phyloP scores from a whole-genome alignment of 768 basidiomycete genomes.

The Pleurotus giganteus region DNA sequence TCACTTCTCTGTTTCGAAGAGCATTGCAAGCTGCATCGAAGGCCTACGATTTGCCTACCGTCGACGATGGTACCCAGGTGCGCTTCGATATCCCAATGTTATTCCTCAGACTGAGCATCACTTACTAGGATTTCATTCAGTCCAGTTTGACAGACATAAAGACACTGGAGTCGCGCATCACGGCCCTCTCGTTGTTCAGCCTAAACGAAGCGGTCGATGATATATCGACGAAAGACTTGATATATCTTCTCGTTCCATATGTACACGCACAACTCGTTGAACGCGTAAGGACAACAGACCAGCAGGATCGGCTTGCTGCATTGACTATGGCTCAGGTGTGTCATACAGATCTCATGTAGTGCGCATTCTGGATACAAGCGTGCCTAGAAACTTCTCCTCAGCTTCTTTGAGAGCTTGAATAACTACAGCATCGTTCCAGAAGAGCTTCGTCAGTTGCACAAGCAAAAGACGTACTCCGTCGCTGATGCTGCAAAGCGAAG shows the following conservation, averaged over 20 bases:
- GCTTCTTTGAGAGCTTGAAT: slow-evolving; percentile 51
- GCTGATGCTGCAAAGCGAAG: slow-evolving; percentile 68
- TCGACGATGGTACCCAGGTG: slow-evolving; percentile 45
- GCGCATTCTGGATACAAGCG: neutral
- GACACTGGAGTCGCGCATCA: slow-evolving; percentile 49
- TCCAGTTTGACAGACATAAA: slow-evolving; percentile 56
- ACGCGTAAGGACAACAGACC: slow-evolving; percentile 53
- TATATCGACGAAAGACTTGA: slow-evolving; percentile 71
- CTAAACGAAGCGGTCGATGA: slow-evolving; percentile 83
- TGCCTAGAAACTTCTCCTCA: slow-evolving; percentile 44
- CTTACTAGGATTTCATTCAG: slow-evolving; percentile 53
- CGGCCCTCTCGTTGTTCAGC: slow-evolving; percentile 72
- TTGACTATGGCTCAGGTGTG: slow-evolving; percentile 61
- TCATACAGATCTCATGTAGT: neutral
- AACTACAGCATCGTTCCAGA: slow-evolving; percentile 66
- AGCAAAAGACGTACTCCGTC: slow-evolving; percentile 43
- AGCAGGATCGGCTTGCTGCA: slow-evolving; percentile 52
- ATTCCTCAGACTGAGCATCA: neutral
- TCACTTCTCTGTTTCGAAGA: slow-evolving; percentile 35
- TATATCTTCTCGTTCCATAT: slow-evolving; percentile 75
- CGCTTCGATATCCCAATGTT: neutral
- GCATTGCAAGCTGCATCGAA: slow-evolving; percentile 37
- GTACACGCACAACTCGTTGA: slow-evolving; percentile 63
- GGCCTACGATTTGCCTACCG: slow-evolving; percentile 35
- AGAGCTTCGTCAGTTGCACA: slow-evolving; percentile 56